Evolutionary conservation across 2,329 filamentous ascomycete genomes (phyloP).

Genomic region (Davidsoniella eucalypti): DNA sequence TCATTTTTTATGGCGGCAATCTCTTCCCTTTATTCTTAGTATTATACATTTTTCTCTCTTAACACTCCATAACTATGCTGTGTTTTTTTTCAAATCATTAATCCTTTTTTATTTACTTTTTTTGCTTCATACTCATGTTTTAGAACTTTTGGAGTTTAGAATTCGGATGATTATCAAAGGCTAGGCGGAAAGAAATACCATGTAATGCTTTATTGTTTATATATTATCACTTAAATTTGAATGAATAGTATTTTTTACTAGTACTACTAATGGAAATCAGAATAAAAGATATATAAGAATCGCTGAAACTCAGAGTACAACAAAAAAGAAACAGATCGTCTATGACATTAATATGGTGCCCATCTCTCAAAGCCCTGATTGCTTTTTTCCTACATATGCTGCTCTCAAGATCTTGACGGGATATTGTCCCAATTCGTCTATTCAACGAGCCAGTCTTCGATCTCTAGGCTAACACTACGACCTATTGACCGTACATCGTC

Average conservation of each 20-base stretch:
- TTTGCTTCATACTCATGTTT: background rate
- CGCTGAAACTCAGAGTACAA: background rate
- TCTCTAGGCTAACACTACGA: conserved; percentile 58
- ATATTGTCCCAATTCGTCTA: conserved; percentile 18
- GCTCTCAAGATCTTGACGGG: background rate
- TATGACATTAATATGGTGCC: background rate
- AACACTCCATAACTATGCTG: background rate
- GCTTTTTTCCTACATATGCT: background rate
- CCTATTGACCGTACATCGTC: conserved; percentile 57
- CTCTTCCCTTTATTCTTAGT: conserved; percentile 3
- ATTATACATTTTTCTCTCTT: conserved; percentile 1
- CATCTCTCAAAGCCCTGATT: conserved; percentile 7
- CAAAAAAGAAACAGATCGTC: background rate
- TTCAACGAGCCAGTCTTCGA: conserved; percentile 61
- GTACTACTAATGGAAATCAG: background rate
- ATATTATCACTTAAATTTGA: background rate
- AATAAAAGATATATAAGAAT: background rate
- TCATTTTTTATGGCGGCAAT: background rate
- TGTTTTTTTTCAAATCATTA: background rate
- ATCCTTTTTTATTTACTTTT: background rate
- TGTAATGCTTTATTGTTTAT: background rate
- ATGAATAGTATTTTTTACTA: no score
- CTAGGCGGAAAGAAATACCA: no score
- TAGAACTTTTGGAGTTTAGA: no score
- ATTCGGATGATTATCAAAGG: no score